phyloP scores from a whole-genome alignment of 345 rosid genomes.

The Dipteronia sinensis region DNA sequence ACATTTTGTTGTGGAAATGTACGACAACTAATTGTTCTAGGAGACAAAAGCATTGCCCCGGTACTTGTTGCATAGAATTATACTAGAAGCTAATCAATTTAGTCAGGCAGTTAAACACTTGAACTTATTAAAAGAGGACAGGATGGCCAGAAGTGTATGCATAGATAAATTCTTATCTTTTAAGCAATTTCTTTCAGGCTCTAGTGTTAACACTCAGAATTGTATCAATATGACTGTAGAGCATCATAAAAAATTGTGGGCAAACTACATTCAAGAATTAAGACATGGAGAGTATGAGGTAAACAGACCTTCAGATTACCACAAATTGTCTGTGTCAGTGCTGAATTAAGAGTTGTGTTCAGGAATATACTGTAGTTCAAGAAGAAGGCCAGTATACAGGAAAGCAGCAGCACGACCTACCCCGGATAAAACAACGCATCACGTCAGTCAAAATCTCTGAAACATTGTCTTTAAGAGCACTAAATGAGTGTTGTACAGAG shows the following conservation, averaged over 20 bases:
- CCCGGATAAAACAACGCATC: slow-evolving; percentile 15
- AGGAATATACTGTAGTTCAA: slow-evolving; percentile 92
- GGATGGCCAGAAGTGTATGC: not conserved
- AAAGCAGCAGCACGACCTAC: slow-evolving; percentile 76
- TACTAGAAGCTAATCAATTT: not conserved
- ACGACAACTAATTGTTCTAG: not conserved
- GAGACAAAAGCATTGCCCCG: not conserved
- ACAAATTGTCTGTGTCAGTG: slow-evolving; percentile 92
- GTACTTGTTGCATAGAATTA: not conserved
- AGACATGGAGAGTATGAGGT: not conserved
- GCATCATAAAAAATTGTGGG: not conserved
- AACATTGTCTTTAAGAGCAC: not conserved
- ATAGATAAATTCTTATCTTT: not conserved
- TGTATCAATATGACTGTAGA: not conserved
- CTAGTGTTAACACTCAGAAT: not conserved
- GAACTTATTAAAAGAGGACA: not conserved
- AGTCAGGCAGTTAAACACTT: not conserved
- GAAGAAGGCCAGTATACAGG: slow-evolving; percentile 91
- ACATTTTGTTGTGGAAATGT: not conserved
- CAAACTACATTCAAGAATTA: not conserved
- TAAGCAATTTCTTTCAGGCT: not conserved
- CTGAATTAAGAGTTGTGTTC: slow-evolving; percentile 97
- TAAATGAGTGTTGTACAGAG: not conserved
- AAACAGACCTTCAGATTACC: slow-evolving; percentile 89
- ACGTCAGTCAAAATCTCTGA: slow-evolving; percentile 1